Evolutionary conservation across 192 early-diverging fungal species (phyloP), one percentile per base, ranked within the genome.

Genomic region (Coemansia sp.): DNA sequence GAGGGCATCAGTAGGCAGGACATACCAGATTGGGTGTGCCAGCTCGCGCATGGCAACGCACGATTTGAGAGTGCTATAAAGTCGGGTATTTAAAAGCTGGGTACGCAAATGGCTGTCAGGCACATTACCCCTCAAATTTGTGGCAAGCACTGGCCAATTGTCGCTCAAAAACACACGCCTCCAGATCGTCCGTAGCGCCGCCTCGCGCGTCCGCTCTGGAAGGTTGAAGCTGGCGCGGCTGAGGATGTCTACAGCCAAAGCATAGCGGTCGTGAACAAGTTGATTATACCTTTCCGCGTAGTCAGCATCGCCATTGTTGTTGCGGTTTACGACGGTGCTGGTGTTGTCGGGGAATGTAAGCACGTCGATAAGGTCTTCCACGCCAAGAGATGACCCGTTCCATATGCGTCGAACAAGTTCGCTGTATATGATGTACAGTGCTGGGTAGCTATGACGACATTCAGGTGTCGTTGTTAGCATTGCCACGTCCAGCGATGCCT

Each of bases 121-220:
- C 14, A 69, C 49, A 11, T 70, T 66, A 16, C 69, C 58, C 8
- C 64, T 35, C 15, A 72, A 44, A 0, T 45, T 55, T 46, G 24
- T 44, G 18, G 49, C 71, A 5, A 77, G 63, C 26, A 26, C 58
- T 0, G 6, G 30, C 80, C 80, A 82, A 51, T 82, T 65, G 62
- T 82, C 80, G 38, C 58, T 71, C 16, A 73, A 24, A 20, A 71
- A 82, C 14, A 74, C 68, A 12, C 80, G 80, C n/a, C 80, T 75
- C 80, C 80, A 82, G 24, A 74, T 71, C 14, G 75, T 73, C 8
- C 64, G 53, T 36, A 82, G 24, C 4, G 71, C 65, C 8, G 75
- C 66, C n/a, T 69, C 64, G 7, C 67, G 60, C 12, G 67, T 52
- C 61, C 56, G 68, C 21, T 71, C 75, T 0, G 80, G 56, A 20